Evolutionary conservation across 257 asterid species (phyloP).

Genomic region (Solanum peruvianum): DNA sequence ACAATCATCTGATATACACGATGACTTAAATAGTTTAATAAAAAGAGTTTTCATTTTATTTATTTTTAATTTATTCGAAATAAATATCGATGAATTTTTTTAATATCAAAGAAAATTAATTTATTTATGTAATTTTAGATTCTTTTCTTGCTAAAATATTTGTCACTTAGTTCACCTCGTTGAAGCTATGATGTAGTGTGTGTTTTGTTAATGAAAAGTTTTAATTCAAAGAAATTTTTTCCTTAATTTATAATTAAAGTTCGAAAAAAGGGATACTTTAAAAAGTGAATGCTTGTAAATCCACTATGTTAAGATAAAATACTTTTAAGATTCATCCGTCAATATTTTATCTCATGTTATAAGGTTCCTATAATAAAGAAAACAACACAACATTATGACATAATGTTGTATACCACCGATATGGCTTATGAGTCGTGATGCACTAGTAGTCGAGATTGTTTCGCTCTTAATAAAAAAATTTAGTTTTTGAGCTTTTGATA

Average conservation of each 20-base stretch:
- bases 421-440: background rate
- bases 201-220: background rate
- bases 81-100: too few relatives aligned
- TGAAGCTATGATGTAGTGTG: background rate
- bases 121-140: too few relatives aligned
- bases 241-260: background rate
- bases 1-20: background rate
- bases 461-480: too few relatives aligned
- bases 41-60: too few relatives aligned
- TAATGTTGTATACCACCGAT: background rate
- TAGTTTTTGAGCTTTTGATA: too few relatives aligned
- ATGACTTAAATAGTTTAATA: background rate
- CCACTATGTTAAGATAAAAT: background rate
- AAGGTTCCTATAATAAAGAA: background rate
- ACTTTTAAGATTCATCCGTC: background rate
- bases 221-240: background rate
- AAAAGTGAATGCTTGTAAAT: background rate
- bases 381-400: background rate
- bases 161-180: background rate
- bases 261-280: background rate
- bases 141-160: background rate
- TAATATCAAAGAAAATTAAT: too few relatives aligned
- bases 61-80: too few relatives aligned
- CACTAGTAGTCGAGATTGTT: too few relatives aligned
- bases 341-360: background rate